A percentile compares a stretch with the other conserved stretches of the same genome.
phyloP scores from a whole-genome alignment of 495 filamentous ascomycete species.

The Penicillium waksmanii region DNA sequence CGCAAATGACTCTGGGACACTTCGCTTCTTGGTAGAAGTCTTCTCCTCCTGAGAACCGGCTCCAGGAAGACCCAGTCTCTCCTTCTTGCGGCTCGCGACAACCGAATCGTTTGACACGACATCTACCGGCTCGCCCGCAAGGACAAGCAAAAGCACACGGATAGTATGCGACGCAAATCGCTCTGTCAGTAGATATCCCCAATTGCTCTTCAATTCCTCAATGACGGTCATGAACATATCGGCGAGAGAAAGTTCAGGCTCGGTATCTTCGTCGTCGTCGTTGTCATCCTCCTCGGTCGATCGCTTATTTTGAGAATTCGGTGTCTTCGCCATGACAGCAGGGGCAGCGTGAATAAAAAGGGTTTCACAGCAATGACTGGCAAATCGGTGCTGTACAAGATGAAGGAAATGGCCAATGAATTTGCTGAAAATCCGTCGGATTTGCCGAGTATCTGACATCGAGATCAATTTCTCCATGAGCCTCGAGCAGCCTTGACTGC shows the following conservation, averaged over 20 bases:
- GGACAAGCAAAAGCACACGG: conserved; percentile 78
- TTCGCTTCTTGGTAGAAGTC: conserved; percentile 41
- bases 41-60: conserved; percentile 42
- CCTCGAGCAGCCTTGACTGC: conserved; percentile 91
- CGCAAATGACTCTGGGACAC: conserved; percentile 78
- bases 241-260: conserved; percentile 68
- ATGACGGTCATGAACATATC: conserved; percentile 80
- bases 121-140: conserved; percentile 79
- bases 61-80: conserved; percentile 63
- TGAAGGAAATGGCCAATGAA: conserved; percentile 89
- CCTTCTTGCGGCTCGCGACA: conserved; percentile 87
- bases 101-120: conserved; percentile 65
- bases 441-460: conserved; percentile 75
- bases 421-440: conserved; percentile 80
- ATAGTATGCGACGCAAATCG: conserved; percentile 90
- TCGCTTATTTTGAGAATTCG: conserved; percentile 48
- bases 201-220: conserved; percentile 79
- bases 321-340: conserved; percentile 65
- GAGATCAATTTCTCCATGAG: conserved; percentile 90
- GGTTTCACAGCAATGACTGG: conserved; percentile 94
- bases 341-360: conserved; percentile 83
- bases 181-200: conserved; percentile 85
- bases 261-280: conserved; percentile 24
- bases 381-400: conserved; percentile 91
- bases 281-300: conserved; percentile 33